A percentile compares a stretch with the other conserved stretches of the same genome.
phyloP scores from a whole-genome alignment of 495 filamentous ascomycete genomes.

The Cryomyces minteri region DNA sequence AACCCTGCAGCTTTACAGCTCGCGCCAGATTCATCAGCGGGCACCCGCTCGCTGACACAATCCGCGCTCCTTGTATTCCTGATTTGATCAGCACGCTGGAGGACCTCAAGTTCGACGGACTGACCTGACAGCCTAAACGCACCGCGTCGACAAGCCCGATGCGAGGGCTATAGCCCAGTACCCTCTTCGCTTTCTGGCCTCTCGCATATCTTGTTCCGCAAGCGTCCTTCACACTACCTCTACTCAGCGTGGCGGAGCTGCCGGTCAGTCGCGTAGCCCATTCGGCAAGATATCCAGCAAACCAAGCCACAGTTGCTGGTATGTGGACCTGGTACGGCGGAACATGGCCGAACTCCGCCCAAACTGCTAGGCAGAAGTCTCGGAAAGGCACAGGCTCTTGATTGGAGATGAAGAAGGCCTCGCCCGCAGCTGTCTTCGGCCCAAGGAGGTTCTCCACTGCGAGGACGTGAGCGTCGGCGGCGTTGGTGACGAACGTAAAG shows the following conservation, averaged over 20 bases:
- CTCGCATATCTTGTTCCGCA: constrained; percentile 34
- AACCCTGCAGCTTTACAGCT: no score
- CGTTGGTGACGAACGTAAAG: constrained; percentile 40
- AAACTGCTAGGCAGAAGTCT: constrained; percentile 38
- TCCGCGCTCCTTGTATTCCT: background rate
- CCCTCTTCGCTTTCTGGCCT: constrained; percentile 33
- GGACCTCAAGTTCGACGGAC: background rate
- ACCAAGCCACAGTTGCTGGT: constrained; percentile 30
- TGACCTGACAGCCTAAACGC: constrained; percentile 13
- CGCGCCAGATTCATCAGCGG: no score
- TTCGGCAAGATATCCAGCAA: constrained; percentile 30
- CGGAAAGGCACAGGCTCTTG: constrained; percentile 42
- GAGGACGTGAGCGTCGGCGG: constrained; percentile 43
- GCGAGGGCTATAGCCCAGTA: constrained; percentile 39
- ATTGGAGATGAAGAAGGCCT: constrained; percentile 46
- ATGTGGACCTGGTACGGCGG: constrained; percentile 33
- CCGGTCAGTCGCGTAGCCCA: constrained; percentile 32
- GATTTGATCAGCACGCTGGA: background rate
- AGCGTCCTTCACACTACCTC: constrained; percentile 38
- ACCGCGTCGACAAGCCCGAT: constrained; percentile 35
- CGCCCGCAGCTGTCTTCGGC: constrained; percentile 35
- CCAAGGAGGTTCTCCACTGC: constrained; percentile 39
- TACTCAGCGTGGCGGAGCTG: constrained; percentile 28
- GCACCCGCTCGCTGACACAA: no score
- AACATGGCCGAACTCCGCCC: constrained; percentile 38